phyloP scores from a whole-genome alignment of 129 eudicot species.

The Arctium minus region DNA sequence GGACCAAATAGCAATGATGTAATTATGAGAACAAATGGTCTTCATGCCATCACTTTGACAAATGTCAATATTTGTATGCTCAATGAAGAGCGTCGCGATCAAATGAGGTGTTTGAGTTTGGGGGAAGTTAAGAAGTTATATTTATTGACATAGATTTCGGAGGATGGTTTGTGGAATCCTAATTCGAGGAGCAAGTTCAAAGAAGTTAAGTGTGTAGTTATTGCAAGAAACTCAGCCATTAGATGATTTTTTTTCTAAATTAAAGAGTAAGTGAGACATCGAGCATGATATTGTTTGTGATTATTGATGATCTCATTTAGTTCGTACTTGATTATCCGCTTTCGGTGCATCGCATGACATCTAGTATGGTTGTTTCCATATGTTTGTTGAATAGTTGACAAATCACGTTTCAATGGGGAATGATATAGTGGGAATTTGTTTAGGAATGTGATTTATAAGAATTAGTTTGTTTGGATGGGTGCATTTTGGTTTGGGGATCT shows the following conservation, averaged over 20 bases:
- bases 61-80: neutral
- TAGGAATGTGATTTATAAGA: neutral
- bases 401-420: neutral
- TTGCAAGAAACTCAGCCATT: neutral
- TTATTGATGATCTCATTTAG: neutral
- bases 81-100: neutral
- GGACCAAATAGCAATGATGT: neutral
- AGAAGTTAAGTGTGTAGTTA: neutral
- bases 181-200: neutral
- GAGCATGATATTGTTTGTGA: no score
- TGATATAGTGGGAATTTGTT: neutral
- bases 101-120: no score
- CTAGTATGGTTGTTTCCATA: no score
- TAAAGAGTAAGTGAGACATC: neutral
- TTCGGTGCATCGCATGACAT: no score
- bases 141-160: no score
- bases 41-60: neutral
- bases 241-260: neutral
- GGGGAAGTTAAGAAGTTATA: no score
- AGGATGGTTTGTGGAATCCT: no score
- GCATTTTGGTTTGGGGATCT: neutral
- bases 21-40: neutral
- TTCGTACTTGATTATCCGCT: neutral
- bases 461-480: neutral
- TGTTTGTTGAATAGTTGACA: neutral